Conservation (phyloP, 305 asterid genomes). For the Solanum hybrid region DNA sequence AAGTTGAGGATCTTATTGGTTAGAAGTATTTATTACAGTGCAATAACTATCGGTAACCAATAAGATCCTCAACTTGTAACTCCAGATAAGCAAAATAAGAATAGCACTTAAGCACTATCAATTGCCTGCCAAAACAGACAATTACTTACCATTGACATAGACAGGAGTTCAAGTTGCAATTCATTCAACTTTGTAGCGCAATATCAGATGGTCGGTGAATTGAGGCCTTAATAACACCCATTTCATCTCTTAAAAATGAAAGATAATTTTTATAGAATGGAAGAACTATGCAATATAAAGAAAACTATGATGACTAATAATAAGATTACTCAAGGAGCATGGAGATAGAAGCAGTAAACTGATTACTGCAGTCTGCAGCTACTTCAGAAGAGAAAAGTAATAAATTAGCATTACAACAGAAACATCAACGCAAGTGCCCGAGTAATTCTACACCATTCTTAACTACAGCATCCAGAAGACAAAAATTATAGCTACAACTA, state of each 20-base stretch:
- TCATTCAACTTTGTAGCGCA: not conserved
- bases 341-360: not conserved
- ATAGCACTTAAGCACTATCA: not conserved
- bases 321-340: not conserved
- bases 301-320: not conserved
- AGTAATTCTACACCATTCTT: conserved; percentile 4
- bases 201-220: not conserved
- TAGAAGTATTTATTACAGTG: not conserved
- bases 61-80: not conserved
- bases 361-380: not conserved
- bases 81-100: not conserved
- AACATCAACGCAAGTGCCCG: not conserved
- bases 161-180: not conserved
- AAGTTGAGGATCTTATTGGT: not conserved
- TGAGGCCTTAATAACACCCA: not conserved
- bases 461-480: conserved; percentile 8
- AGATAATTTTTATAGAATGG: not conserved
- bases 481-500: conserved; percentile 18
- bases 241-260: not conserved
- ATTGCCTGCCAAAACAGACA: not conserved
- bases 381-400: not conserved
- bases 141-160: not conserved
- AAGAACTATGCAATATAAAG: not conserved
- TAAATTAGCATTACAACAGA: not conserved
- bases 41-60: not conserved